phyloP scores from a whole-genome alignment of 352 stramenopile species.

The Globisporangium irregulare region DNA sequence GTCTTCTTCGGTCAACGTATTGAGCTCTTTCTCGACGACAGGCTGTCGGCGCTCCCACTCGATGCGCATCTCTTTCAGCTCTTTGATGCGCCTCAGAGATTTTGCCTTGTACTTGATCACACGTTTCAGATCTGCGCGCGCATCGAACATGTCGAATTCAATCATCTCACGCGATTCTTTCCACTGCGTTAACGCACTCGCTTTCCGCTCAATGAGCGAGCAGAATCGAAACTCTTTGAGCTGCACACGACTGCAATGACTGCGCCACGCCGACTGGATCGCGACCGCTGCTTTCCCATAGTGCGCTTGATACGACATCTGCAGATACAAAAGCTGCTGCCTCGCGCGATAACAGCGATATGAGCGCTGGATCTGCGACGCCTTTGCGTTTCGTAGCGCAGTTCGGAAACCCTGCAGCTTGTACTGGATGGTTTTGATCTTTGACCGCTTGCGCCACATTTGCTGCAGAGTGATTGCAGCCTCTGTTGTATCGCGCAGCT shows the following conservation, averaged over 20 bases:
- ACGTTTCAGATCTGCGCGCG: conserved; percentile 53
- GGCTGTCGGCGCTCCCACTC: conserved; percentile 80
- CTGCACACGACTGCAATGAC: conserved; percentile 49
- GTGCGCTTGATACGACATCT: conserved; percentile 34
- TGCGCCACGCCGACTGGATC: conserved; percentile 73
- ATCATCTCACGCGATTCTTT: conserved; percentile 70
- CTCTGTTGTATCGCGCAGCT: conserved; percentile 51
- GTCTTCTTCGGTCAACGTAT: conserved; percentile 59
- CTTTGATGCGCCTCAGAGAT: conserved; percentile 59
- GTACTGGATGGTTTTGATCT: conserved; percentile 37
- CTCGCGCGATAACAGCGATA: conserved; percentile 63
- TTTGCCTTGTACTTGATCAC: conserved; percentile 79
- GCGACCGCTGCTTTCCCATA: conserved; percentile 57
- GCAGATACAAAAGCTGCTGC: conserved; percentile 33
- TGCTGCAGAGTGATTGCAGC: conserved; percentile 73
- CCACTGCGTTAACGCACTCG: conserved; percentile 39
- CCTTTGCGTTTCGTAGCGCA: conserved; percentile 36
- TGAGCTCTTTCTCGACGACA: conserved; percentile 69
- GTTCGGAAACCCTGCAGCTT: conserved; percentile 40
- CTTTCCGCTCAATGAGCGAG: conserved; percentile 63
- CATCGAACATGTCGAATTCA: conserved; percentile 68
- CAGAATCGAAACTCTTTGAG: conserved; percentile 70
- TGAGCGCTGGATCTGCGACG: conserved; percentile 46
- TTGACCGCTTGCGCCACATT: conserved; percentile 59
- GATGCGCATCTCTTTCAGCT: conserved; percentile 74